Evolutionary conservation across 768 basidiomycete species (phyloP).

Genomic region (Boletus rubescentipes): DNA sequence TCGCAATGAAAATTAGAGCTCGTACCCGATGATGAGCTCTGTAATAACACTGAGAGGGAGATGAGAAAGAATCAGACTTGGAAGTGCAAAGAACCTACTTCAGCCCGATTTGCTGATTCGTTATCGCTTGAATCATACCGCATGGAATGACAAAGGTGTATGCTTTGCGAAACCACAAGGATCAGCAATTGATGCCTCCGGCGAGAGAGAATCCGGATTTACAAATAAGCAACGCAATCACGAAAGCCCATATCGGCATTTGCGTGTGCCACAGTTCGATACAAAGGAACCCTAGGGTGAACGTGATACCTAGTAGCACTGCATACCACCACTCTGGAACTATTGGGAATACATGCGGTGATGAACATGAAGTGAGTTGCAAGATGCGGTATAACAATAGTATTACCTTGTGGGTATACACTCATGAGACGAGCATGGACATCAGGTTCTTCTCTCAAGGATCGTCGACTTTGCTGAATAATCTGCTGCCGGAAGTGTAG

Average conservation of each 20-base stretch:
- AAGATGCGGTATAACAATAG: not conserved
- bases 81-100: conserved; percentile 30
- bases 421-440: conserved; percentile 84
- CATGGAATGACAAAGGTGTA: conserved; percentile 50
- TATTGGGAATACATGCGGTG: conserved; percentile 20
- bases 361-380: not conserved
- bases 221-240: conserved; percentile 61
- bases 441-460: conserved; percentile 77
- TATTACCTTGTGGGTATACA: conserved; percentile 50
- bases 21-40: conserved; percentile 69
- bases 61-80: conserved; percentile 1
- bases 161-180: conserved; percentile 25
- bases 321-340: conserved; percentile 89
- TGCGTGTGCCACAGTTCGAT: conserved; percentile 73
- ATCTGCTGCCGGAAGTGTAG: conserved; percentile 81
- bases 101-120: conserved; percentile 74
- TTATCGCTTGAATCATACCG: conserved; percentile 67
- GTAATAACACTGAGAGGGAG: conserved; percentile 55
- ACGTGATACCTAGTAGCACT: conserved; percentile 67
- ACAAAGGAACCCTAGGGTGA: conserved; percentile 63
- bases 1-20: not conserved
- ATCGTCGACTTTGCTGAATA: conserved; percentile 64
- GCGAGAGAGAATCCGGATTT: conserved; percentile 12
- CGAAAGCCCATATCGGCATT: conserved; percentile 71
- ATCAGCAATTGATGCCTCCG: not conserved